phyloP scores from a whole-genome alignment of 139 green algal genomes.

The Mychonastes homosphaera region DNA sequence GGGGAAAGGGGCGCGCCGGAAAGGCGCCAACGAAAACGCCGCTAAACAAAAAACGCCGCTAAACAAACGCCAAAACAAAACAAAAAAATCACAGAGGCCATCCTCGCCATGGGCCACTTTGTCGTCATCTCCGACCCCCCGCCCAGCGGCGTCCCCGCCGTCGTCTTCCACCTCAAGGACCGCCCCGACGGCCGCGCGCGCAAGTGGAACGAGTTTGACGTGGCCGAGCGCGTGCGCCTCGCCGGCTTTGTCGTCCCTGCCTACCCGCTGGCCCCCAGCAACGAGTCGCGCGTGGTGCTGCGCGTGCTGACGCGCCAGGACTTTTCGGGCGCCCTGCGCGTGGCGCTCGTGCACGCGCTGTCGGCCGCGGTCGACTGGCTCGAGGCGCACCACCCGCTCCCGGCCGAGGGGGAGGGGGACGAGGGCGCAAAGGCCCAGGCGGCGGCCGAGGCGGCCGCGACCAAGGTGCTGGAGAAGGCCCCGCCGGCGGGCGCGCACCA shows the following conservation, averaged over 20 bases:
- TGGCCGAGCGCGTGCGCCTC: constrained; percentile 44
- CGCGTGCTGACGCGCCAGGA: constrained; percentile 34
- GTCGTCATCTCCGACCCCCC: constrained; percentile 26
- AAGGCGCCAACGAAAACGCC: neutral
- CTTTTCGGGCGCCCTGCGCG: constrained; percentile 27
- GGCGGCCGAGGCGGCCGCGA: too few relatives aligned
- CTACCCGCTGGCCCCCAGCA: constrained; percentile 42
- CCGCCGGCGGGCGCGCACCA: too few relatives aligned
- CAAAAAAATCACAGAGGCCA: neutral
- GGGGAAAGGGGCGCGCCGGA: neutral
- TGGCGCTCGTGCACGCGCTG: constrained; percentile 36
- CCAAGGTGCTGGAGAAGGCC: too few relatives aligned
- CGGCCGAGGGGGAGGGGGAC: too few relatives aligned
- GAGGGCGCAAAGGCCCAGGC: too few relatives aligned
- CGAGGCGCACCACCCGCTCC: too few relatives aligned
- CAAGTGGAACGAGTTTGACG: constrained; percentile 50
- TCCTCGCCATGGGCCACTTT: constrained; percentile 24
- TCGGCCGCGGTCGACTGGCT: constrained; percentile 32
- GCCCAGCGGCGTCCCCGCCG: constrained; percentile 38
- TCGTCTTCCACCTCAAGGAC: constrained; percentile 41
- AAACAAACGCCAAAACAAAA: neutral
- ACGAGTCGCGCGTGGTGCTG: constrained; percentile 15
- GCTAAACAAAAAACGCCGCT: neutral
- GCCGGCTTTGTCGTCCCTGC: constrained; percentile 56
- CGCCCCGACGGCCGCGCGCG: constrained; percentile 3